Evolutionary conservation across 169 alveolate genomes (phyloP).

Genomic region (Babesia sp.): DNA sequence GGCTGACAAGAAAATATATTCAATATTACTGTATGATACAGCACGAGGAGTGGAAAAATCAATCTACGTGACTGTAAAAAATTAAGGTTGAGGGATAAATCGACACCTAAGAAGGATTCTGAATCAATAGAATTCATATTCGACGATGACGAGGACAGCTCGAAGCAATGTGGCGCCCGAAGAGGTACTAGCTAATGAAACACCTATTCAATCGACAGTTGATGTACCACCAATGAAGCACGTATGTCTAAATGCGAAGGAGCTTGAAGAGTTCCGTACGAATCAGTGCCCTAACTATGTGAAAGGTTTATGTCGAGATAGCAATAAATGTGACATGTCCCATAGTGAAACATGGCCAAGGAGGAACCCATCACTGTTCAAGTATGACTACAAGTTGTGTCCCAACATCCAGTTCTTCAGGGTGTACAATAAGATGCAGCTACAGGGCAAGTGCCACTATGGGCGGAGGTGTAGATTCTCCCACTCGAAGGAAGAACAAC

Average conservation of each 20-base stretch:
- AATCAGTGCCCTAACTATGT: slow-evolving; percentile 55
- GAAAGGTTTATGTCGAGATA: slow-evolving; percentile 51
- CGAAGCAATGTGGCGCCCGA: neutral
- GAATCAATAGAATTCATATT: neutral
- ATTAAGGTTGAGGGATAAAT: too few species aligned
- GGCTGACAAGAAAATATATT: neutral
- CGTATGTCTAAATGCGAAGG: slow-evolving; percentile 50
- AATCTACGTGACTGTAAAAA: too few species aligned
- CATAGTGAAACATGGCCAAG: slow-evolving; percentile 73
- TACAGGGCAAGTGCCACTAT: slow-evolving; percentile 77
- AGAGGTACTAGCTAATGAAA: neutral
- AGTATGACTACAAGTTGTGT: slow-evolving; percentile 66
- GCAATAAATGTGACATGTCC: slow-evolving; percentile 48
- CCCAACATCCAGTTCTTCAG: slow-evolving; percentile 67
- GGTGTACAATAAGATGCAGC: slow-evolving; percentile 62
- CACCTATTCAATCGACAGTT: too few species aligned
- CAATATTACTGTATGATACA: neutral
- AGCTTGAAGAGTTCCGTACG: slow-evolving; percentile 62
- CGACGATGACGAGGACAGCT: neutral
- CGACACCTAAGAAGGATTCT: too few species aligned
- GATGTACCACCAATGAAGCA: slow-evolving; percentile 10
- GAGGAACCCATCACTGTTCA: slow-evolving; percentile 44
- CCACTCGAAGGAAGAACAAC: slow-evolving; percentile 89
- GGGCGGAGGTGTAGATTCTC: slow-evolving; percentile 88
- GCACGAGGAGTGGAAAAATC: too few species aligned